Evolutionary conservation across 2,329 filamentous ascomycete genomes (phyloP).

Genomic region (Neofusicoccum umdonicola): DNA sequence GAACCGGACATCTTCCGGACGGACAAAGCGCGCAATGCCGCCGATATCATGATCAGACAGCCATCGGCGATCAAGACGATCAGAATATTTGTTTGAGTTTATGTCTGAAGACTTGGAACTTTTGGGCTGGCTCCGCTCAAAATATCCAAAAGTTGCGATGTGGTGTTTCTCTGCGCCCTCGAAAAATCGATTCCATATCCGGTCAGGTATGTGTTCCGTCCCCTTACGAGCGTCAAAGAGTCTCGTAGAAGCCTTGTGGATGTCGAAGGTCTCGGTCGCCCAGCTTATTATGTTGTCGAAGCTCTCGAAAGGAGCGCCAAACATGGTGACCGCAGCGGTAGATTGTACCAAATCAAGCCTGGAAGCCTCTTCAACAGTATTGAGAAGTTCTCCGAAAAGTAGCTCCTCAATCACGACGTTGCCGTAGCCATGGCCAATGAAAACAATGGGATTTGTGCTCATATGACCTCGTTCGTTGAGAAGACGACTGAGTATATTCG

Average conservation of each 20-base stretch:
- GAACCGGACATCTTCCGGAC: neutral
- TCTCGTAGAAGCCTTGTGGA: neutral
- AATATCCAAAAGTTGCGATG: neutral
- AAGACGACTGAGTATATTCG: neutral
- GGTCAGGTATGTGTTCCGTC: neutral
- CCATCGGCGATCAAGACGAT: neutral
- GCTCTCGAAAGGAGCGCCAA: neutral
- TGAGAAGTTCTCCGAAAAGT: neutral
- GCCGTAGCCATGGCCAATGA: constrained; percentile 10
- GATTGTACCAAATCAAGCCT: neutral
- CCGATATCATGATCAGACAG: neutral
- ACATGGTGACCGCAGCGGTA: neutral
- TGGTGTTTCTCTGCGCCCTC: neutral
- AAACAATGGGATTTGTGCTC: neutral
- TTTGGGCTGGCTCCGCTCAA: neutral
- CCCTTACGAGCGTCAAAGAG: neutral
- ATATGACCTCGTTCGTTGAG: neutral
- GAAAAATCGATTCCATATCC: neutral
- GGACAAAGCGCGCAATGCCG: neutral
- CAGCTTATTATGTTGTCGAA: neutral
- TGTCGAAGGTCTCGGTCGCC: neutral
- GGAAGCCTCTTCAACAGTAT: neutral
- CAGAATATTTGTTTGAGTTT: neutral
- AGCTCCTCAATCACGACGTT: neutral
- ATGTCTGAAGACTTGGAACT: neutral